A percentile compares a stretch with the other conserved stretches of the same genome.
Conservation (phyloP, 2,329 filamentous ascomycete species). For the Teratosphaeria gauchensis region DNA sequence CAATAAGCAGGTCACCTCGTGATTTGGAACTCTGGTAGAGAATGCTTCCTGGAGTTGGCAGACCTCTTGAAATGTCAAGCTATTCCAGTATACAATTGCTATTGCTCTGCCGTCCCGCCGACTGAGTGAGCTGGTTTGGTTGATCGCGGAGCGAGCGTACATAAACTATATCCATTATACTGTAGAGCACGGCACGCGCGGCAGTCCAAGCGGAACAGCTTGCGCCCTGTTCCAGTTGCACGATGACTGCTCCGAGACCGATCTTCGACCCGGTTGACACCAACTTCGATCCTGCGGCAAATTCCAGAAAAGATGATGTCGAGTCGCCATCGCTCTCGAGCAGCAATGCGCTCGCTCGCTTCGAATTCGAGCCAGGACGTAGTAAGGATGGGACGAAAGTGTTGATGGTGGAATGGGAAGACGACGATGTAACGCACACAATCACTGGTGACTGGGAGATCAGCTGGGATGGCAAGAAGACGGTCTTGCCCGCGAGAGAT, state of each 20-base stretch:
- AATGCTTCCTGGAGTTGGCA: too few relatives aligned
- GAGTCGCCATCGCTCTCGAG: conserved; percentile 39
- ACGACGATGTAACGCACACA: conserved; percentile 42
- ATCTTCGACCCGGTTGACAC: conserved; percentile 36
- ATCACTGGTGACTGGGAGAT: conserved; percentile 59
- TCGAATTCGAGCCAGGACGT: conserved; percentile 72
- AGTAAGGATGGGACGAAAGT: conserved; percentile 75
- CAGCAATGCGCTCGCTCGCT: conserved; percentile 62
- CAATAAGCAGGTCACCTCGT: background rate
- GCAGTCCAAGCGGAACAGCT: background rate
- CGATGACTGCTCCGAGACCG: conserved; percentile 13
- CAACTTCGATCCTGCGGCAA: conserved; percentile 14
- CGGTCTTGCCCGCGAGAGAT: conserved; percentile 58
- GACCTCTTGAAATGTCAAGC: background rate
- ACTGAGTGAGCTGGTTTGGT: background rate
- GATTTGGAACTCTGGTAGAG: background rate
- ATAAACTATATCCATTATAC: background rate
- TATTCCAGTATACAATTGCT: background rate
- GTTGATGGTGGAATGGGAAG: conserved; percentile 86
- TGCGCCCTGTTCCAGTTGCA: background rate
- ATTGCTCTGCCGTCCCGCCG: background rate
- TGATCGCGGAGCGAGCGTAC: background rate
- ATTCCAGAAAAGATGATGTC: conserved; percentile 15
- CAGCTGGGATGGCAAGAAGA: conserved; percentile 69
- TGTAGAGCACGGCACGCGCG: background rate